Evolutionary conservation across 1,284 basidiomycete species (phyloP), one percentile per base, ranked within the genome.

Genomic region (Amylostereum chailletii): DNA sequence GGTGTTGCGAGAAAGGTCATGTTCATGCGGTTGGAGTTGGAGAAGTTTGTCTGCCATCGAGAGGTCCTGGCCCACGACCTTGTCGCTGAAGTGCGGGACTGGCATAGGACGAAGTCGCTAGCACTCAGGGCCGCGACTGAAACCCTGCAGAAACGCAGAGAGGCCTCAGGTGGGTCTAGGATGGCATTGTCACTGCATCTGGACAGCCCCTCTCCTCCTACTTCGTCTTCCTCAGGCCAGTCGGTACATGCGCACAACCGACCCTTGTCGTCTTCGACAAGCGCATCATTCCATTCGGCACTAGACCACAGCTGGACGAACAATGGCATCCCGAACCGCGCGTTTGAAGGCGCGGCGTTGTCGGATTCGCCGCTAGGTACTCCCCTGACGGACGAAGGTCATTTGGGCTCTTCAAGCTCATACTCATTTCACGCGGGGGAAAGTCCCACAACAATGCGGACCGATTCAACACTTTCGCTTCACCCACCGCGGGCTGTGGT

Each of bases 41-140:
- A 81, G 57, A 86, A 81, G 60, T 68, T 89, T 19, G 66, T 72
- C 11, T 86, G 90, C 58, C 83, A 93, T 65, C 83, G 84, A 26
- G 79, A 83, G 47, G 77, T 94, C 11, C 75, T 96, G 32, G 69
- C 74, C 6, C 72, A 77, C 38, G 93, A 96, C 63, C 71, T 94
- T 34, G 72, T 75, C 36, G 80, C 81, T 3, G 90, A 92, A 59
- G 76, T 79, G 52, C 75, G 76, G 34, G 81, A 84, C 47, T 84
- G 84, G 77, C 75, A 75, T 52, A 67, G 73, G 45, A 78, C 82
- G n/a, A 85, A 83, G 56, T 74, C 74, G 49, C 71, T 86, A 30
- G 89, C 89, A 19, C 65, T 91, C 51, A 78, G 78, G 56, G 81
- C 79, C 29, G 90, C 88, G 5, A 81, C 77, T 39, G 77, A 83